Conservation (phyloP, 192 early-diverging fungal genomes). For the Rhizophagus prolifer region DNA sequence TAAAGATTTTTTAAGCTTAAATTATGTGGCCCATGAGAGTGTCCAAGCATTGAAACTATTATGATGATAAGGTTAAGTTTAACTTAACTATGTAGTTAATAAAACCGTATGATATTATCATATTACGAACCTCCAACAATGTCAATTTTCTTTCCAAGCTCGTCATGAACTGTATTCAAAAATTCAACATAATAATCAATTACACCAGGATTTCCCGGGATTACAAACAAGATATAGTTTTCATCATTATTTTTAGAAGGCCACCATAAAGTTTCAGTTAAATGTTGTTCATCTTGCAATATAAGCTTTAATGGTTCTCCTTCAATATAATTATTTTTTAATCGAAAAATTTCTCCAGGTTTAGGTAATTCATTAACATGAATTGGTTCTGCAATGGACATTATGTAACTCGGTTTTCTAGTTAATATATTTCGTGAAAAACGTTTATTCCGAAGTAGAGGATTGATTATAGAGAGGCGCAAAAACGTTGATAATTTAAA, state of each 20-base stretch:
- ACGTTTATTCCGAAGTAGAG: no score
- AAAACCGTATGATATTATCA: not conserved
- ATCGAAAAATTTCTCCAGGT: not conserved
- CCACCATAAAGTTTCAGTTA: constrained; percentile 46
- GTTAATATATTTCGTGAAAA: no score
- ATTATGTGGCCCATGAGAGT: constrained; percentile 48
- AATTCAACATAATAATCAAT: constrained; percentile 83
- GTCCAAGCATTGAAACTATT: constrained; percentile 60
- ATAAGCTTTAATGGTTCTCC: constrained; percentile 31
- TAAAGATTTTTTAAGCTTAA: constrained; percentile 33
- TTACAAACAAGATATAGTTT: constrained; percentile 46
- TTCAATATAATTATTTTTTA: not conserved
- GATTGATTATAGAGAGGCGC: no score
- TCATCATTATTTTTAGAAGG: constrained; percentile 30
- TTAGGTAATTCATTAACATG: not conserved
- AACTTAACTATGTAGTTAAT: not conserved
- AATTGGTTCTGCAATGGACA: not conserved
- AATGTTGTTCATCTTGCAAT: constrained; percentile 34
- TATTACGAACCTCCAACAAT: constrained; percentile 56
- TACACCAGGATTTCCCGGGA: constrained; percentile 78
- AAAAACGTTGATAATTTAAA: no score
- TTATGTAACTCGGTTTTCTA: not conserved
- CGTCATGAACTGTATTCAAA: constrained; percentile 54
- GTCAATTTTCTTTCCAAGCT: constrained; percentile 50
- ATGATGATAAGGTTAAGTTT: not conserved